Evolutionary conservation across 2,329 filamentous ascomycete genomes (phyloP).

Genomic region (Chaetothyriales sp.): DNA sequence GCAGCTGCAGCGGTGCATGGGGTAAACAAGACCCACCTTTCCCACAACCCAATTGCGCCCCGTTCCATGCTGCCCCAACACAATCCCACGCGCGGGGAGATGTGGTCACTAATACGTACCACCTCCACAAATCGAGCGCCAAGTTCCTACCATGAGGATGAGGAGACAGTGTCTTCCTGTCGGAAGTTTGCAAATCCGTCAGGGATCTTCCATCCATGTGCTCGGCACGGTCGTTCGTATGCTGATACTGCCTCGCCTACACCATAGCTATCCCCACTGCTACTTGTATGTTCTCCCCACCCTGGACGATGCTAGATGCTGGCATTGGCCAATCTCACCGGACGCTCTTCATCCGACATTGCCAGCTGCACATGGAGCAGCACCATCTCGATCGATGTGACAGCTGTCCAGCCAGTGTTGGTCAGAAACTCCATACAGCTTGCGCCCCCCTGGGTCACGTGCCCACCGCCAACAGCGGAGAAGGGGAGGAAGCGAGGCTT

Average conservation of each 20-base stretch:
- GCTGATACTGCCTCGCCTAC: conserved; percentile 60
- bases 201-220: conserved; percentile 63
- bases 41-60: background rate
- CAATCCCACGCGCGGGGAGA: too few species aligned
- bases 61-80: too few species aligned
- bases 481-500: conserved; percentile 67
- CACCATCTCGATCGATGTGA: conserved; percentile 61
- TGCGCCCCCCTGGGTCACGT: conserved; percentile 72
- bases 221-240: conserved; percentile 52
- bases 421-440: conserved; percentile 78
- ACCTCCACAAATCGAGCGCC: too few species aligned
- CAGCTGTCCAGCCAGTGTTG: conserved; percentile 66
- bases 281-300: background rate
- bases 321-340: conserved; percentile 47
- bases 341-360: conserved; percentile 53
- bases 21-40: too few species aligned
- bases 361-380: conserved; percentile 69
- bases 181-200: conserved; percentile 37
- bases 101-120: too few species aligned
- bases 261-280: conserved; percentile 42
- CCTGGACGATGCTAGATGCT: background rate
- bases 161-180: background rate
- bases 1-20: background rate
- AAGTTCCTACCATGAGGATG: too few species aligned
- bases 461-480: conserved; percentile 60